Percentiles rank a stretch among this genome's conserved stretches.
phyloP scores from a whole-genome alignment of 768 basidiomycete species.

The Russula foetens region DNA sequence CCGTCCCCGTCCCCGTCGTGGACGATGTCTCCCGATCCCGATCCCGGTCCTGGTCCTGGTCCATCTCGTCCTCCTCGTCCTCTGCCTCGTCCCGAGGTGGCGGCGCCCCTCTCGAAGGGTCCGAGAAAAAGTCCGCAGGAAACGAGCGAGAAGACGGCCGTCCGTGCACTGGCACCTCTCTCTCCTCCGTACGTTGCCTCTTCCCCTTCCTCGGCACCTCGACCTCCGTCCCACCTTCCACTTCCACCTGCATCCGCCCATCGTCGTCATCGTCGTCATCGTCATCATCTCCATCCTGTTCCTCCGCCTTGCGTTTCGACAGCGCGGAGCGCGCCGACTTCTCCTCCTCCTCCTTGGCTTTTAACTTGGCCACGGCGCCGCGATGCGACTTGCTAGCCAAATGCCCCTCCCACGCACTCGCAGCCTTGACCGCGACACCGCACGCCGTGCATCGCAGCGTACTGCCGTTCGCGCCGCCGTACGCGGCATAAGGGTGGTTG shows the following conservation, averaged over 20 bases:
- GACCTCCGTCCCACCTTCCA: slow-evolving; percentile 27
- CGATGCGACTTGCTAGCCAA: slow-evolving; percentile 75
- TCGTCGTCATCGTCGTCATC: slow-evolving; percentile 26
- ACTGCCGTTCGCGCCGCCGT: slow-evolving; percentile 47
- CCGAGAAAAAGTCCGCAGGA: slow-evolving; percentile 77
- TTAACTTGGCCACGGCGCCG: slow-evolving; percentile 44
- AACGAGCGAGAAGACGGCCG: slow-evolving; percentile 26
- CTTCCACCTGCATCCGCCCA: slow-evolving; percentile 26
- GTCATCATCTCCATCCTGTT: slow-evolving; percentile 29
- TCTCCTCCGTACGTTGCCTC: slow-evolving; percentile 28
- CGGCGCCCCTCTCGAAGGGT: slow-evolving; percentile 46
- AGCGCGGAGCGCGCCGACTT: neutral
- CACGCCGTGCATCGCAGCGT: slow-evolving; percentile 68
- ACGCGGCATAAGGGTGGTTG: slow-evolving; percentile 64
- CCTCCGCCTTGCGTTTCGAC: slow-evolving; percentile 26
- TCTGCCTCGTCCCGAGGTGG: slow-evolving; percentile 31
- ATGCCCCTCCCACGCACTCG: slow-evolving; percentile 84
- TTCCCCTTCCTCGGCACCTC: slow-evolving; percentile 26
- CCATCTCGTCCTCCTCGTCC: slow-evolving; percentile 23
- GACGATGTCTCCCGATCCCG: too few relatives aligned
- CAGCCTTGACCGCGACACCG: slow-evolving; percentile 55
- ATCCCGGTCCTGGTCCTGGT: slow-evolving; percentile 9
- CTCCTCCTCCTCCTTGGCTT: slow-evolving; percentile 49
- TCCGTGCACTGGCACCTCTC: slow-evolving; percentile 5
- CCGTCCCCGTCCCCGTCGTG: too few relatives aligned